Base-by-base conservation (phyloP, 768 basidiomycete species). In the Termitomyces sp. region DNA sequence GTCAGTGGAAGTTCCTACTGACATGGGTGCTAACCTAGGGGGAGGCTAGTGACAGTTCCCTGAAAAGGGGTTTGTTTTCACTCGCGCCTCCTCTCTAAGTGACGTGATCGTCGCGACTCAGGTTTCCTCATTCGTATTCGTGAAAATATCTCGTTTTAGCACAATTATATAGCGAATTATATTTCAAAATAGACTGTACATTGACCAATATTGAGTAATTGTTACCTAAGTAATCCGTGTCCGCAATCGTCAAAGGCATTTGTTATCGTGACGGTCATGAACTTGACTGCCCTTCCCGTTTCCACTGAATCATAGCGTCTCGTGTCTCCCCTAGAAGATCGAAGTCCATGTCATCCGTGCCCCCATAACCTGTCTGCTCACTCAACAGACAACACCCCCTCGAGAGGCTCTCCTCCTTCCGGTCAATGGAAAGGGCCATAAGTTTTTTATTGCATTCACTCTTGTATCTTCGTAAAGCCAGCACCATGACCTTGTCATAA, bases 341-440 rank as follows among this genome's bases (percentile, higher is more conserved):
- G 57, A 73, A 73, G 6, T 73, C 74, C 64, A 73, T 72, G 40
- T 73, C 76, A 43, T 75, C 74, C 2, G 72, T 70, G 3, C 71
- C 69, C 0, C 78, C 77, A 63, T 67, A 78, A 0, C 77, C 77
- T 0, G 77, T 78, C 61, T 79, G 78, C 60, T 79, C 78, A 46
- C 72, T 75, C 16, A 79, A 66, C 57, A 78, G 63, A 56, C 78
- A 79, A 52, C 75, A 76, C 1, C 71, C 72, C 47, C 71, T 69
- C 1, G 72, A 72, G 16, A 79, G 64, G 5, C 65, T 67, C 42
- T 73, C 68, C 56, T 78, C 76, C 54, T 72, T 73, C 2, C 64
- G 58, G 21, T 71, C 73, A 39, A 79, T 73, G 11, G 65, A 61
- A 32, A 60, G 61, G 0, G 75, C 74, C 52, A 63, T 64, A 2